Conservation (phyloP, 2,329 filamentous ascomycete genomes). For the Aspergillus felis region DNA sequence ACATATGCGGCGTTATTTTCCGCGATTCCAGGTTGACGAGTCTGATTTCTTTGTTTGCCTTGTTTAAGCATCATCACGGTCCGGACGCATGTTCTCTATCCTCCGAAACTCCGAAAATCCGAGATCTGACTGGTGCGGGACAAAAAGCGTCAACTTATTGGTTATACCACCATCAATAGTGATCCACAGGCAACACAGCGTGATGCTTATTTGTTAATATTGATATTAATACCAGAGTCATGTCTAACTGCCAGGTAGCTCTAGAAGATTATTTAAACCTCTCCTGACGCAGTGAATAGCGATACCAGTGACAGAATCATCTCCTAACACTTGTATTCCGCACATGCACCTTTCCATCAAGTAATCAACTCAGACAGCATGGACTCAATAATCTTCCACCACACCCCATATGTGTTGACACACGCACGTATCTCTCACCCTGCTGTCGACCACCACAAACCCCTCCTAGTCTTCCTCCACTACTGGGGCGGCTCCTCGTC, state of each 20-base stretch:
- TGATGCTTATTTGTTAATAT: too few relatives aligned
- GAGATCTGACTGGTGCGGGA: background rate
- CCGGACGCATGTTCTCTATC: too few relatives aligned
- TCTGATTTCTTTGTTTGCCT: background rate
- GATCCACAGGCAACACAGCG: background rate
- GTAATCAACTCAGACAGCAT: background rate
- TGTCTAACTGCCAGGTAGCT: too few relatives aligned
- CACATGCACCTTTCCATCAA: too few relatives aligned
- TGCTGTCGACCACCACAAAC: background rate
- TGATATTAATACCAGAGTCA: too few relatives aligned
- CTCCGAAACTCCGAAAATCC: background rate
- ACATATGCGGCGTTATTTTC: background rate
- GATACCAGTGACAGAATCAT: too few relatives aligned
- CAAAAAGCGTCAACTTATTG: background rate
- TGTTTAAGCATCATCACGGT: too few relatives aligned
- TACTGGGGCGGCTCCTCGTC: conserved; percentile 38
- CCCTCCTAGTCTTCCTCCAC: conserved; percentile 34
- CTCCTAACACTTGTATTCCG: too few relatives aligned
- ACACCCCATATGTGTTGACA: conserved; percentile 6
- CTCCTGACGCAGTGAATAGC: too few relatives aligned
- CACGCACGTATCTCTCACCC: conserved; percentile 10
- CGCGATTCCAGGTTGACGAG: background rate
- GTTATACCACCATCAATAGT: background rate
- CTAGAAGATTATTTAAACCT: too few relatives aligned
- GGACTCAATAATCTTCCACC: conserved; percentile 1